Base-by-base conservation (phyloP, 257 asterid genomes). In the Agastache rugosa region DNA sequence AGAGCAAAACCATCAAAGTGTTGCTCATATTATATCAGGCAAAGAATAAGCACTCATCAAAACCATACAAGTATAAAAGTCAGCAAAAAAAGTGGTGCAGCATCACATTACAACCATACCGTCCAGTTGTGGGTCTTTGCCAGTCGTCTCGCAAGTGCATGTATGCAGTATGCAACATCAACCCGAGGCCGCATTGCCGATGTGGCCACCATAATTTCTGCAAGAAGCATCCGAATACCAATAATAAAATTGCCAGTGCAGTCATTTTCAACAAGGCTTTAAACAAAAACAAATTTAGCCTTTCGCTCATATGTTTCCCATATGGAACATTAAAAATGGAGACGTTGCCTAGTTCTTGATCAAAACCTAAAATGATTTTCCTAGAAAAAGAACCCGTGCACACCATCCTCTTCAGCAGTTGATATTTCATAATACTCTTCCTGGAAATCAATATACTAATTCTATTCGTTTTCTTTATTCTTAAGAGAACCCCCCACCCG, bases 121-220 rank as follows among this genome's bases (percentile, higher is more conserved):
- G 96, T 94, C 99, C 99, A 94, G 69, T 92, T 92, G 81, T 80
- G 97, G 3, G 99, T 94, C 91, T 94, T 94, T 0, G 91, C 90
- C 90, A 94, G 82, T 80, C 99, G 81, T 83, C 97, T 84, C 11
- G 97, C 72, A 77, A 94, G 90, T 35, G 96, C 99, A 69, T 90
- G 97, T 78, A 92, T 82, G 84, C 99, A 94, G 86, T 92, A 94
- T 12, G 95, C 97, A 85, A 92, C 97, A 81, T 94, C 97, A 75
- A 93, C 95, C 67, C 97, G 87, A 64, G 99, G 96, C 34, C 97
- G 91, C 58, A 81, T 51, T 10, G 91, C 89, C 3, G 97, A 86
- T 64, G 96, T 86, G 82, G 87, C 93, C 63, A 83, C 86, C 90
- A 92, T 74, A 82, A 94, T 89, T 84, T 91, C 99, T 94, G 92